Base-by-base conservation (phyloP, 148 eudicot species). In the Camellia granthamiana region DNA sequence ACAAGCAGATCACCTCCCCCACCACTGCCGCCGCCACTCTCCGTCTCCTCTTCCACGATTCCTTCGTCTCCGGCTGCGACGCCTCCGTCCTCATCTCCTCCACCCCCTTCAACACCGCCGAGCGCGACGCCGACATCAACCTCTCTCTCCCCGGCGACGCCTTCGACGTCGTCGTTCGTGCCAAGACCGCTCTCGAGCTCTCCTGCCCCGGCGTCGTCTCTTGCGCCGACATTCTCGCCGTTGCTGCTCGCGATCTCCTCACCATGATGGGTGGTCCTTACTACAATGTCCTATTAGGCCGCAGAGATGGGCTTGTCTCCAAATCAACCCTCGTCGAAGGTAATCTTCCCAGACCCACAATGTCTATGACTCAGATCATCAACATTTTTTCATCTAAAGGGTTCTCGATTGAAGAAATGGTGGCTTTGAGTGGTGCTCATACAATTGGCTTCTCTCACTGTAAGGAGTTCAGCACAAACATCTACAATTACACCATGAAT, bases 141-240 rank as follows among this genome's bases (percentile, higher is more conserved):
- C 92, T 88, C 77, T 90, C 92, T 62, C 89, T 90, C 77, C 90
- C 92, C 3, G 92, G 92, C 6, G 92, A 90, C 81, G 90, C 67
- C n/a, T 88, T 90, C 77, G 92, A 90, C 68, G 86, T 83, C 64
- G 82, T 90, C 55, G 77, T 84, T 60, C 88, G 92, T 46, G 86
- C 89, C 42, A 88, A 88, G 68, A 84, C 88, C 49, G 86, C 89
- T 55, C 86, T 90, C 67, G 92, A 88, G 56, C 86, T 90, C 81
- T 59, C 77, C 38, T 90, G 92, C 59, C 92, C 90, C 44, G 78
- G 77, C 55, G 62, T 69, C 54, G 92, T 90, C 73, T 90, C 92
- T 15, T 86, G 92, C 80, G 60, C 92, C 62, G 92, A 89, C 73
- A 87, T 89, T 61, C 86, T 89, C 49, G 80, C 89, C 41, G 82